Evolutionary conservation across 495 filamentous ascomycete species (phyloP).

Genomic region (Penicillium ucsense): DNA sequence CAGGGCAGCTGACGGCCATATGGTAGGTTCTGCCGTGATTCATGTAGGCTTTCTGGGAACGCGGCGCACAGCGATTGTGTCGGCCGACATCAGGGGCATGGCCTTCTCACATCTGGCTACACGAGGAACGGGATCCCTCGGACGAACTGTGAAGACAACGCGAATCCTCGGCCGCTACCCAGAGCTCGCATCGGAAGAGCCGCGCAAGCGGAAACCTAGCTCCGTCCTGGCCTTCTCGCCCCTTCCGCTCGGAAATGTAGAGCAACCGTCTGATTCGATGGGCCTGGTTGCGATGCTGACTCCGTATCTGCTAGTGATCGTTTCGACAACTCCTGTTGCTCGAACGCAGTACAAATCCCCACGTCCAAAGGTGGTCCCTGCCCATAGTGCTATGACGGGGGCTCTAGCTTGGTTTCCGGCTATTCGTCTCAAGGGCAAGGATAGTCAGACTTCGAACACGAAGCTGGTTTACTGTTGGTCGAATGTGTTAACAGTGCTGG

Average conservation of each 20-base stretch:
- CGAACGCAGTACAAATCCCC: slow-evolving; percentile 92
- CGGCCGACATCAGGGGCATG: slow-evolving; percentile 94
- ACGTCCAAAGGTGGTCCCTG: slow-evolving; percentile 78
- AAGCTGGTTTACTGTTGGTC: slow-evolving; percentile 99
- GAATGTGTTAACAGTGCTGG: slow-evolving; percentile 84
- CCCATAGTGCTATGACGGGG: slow-evolving; percentile 84
- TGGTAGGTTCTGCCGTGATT: slow-evolving; percentile 63
- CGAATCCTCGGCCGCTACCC: slow-evolving; percentile 90
- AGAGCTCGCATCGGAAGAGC: slow-evolving; percentile 41
- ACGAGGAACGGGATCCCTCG: slow-evolving; percentile 76
- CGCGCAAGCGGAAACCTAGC: slow-evolving; percentile 76
- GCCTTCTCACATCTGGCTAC: slow-evolving; percentile 96
- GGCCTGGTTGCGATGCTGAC: slow-evolving; percentile 94
- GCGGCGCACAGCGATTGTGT: slow-evolving; percentile 90
- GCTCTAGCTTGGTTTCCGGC: slow-evolving; percentile 96
- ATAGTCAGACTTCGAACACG: slow-evolving; percentile 37
- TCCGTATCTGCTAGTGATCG: slow-evolving; percentile 88
- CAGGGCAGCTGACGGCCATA: slow-evolving; percentile 68
- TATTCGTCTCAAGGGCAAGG: slow-evolving; percentile 75
- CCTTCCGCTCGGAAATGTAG: slow-evolving; percentile 83
- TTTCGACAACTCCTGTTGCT: slow-evolving; percentile 90
- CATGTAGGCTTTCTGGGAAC: slow-evolving; percentile 95
- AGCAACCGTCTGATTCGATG: slow-evolving; percentile 76
- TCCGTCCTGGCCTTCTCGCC: slow-evolving; percentile 89
- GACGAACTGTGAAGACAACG: slow-evolving; percentile 76